phyloP scores from a whole-genome alignment of 148 eudicot genomes.

The Chenopodium formosanum region DNA sequence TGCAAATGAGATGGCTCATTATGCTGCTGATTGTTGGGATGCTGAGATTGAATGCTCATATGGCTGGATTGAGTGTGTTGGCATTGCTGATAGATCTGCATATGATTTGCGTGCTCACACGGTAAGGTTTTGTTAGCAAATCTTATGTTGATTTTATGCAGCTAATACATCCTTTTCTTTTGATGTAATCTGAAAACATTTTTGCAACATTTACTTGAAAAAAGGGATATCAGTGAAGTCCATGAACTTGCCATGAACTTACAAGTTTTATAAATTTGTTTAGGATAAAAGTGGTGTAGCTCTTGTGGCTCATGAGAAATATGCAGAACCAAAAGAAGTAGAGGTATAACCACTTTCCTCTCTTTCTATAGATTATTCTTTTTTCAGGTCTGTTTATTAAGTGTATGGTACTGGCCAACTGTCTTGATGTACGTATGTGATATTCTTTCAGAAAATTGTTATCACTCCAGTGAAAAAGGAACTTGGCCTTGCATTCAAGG shows the following conservation, averaged over 20 bases:
- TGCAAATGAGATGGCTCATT: conserved; percentile 99
- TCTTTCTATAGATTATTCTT: not conserved
- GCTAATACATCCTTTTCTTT: not conserved
- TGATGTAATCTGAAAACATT: not conserved
- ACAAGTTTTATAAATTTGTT: conserved; percentile 2
- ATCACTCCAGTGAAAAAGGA: conserved; percentile 83
- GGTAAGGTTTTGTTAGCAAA: conserved; percentile 38
- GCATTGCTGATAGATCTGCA: conserved; percentile 96
- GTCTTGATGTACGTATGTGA: not conserved
- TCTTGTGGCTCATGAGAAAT: conserved; percentile 91
- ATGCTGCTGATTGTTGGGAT: conserved; percentile 99
- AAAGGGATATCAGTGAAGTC: not conserved
- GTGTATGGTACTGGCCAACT: not conserved
- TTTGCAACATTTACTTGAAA: not conserved
- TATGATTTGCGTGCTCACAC: conserved; percentile 89
- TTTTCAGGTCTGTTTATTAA: not conserved
- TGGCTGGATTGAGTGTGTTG: conserved; percentile 99
- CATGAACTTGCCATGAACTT: not conserved
- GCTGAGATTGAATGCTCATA: conserved; percentile 93
- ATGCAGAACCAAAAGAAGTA: conserved; percentile 81
- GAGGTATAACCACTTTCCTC: conserved; percentile 45
- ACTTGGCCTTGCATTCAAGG: conserved; percentile 94
- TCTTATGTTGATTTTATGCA: not conserved
- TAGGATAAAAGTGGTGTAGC: conserved; percentile 85
- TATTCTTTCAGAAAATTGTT: conserved; percentile 66